phyloP scores from a whole-genome alignment of 352 stramenopile genomes.

The Hyaloperonospora arabidopsidis region DNA sequence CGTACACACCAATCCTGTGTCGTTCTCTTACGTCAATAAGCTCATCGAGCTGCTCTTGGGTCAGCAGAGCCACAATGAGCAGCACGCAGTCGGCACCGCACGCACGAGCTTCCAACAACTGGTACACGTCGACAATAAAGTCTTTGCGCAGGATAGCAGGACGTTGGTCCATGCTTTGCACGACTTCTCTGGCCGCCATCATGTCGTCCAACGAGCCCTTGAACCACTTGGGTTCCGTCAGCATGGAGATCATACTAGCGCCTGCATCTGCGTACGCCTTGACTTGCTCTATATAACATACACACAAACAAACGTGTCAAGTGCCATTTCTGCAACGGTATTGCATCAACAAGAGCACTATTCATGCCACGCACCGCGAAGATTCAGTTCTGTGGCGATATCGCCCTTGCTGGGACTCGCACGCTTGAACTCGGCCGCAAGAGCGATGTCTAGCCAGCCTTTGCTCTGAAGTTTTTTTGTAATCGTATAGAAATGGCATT shows the following conservation, averaged over 20 bases:
- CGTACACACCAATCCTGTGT: background rate
- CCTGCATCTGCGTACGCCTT: slow-evolving; percentile 86
- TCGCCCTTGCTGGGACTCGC: slow-evolving; percentile 95
- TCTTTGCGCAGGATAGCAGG: slow-evolving; percentile 87
- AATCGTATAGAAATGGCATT: no score
- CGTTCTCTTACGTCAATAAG: slow-evolving; percentile 47
- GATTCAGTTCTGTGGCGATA: slow-evolving; percentile 79
- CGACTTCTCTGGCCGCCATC: slow-evolving; percentile 40
- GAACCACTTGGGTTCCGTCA: slow-evolving; percentile 98
- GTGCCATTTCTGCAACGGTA: background rate
- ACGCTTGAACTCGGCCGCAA: slow-evolving; percentile 98
- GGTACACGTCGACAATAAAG: slow-evolving; percentile 94
- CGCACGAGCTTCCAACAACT: slow-evolving; percentile 91
- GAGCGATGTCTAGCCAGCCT: slow-evolving; percentile 73
- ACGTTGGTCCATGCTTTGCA: slow-evolving; percentile 37
- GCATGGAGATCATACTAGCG: slow-evolving; percentile 93
- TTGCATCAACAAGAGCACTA: slow-evolving; percentile 1
- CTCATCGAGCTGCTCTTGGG: slow-evolving; percentile 40
- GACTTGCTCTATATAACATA: slow-evolving; percentile 74
- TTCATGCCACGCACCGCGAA: slow-evolving; percentile 37
- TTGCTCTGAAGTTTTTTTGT: slow-evolving; percentile 24
- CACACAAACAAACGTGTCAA: slow-evolving; percentile 18
- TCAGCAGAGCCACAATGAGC: slow-evolving; percentile 93
- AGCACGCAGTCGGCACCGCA: slow-evolving; percentile 95
- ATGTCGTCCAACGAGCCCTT: slow-evolving; percentile 91